These are phyloP conservation scores for Ambrosiella xylebori DNA, from an alignment of 2,329 filamentous ascomycete genomes.

Conservation along the genomic window DNA sequence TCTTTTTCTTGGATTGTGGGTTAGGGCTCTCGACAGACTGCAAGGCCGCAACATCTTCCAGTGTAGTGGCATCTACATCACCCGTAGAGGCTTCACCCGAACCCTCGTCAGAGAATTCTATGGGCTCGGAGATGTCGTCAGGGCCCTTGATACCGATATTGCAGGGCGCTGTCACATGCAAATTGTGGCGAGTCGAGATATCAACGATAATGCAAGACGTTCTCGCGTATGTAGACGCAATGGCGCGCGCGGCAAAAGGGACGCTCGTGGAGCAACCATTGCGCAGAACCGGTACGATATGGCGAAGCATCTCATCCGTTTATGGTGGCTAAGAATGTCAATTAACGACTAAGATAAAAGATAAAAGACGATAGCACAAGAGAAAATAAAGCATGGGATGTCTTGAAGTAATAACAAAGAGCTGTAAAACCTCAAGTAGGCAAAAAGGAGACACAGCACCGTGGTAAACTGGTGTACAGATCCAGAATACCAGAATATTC, in stretches of 20 bases:
- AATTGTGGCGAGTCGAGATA: background rate
- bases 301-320: conserved; percentile 10
- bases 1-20: background rate
- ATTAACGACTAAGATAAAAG: background rate
- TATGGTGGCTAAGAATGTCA: background rate
- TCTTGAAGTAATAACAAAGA: too few relatives aligned
- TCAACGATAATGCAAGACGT: background rate
- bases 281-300: conserved; percentile 12
- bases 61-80: too few relatives aligned
- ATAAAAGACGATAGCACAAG: background rate
- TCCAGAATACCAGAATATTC: too few relatives aligned
- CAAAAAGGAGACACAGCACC: too few relatives aligned
- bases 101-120: too few relatives aligned
- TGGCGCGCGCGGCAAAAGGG: background rate
- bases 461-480: too few relatives aligned
- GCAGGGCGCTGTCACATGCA: background rate
- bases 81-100: too few relatives aligned
- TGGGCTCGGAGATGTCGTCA: conserved; percentile 8
- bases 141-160: conserved; percentile 4
- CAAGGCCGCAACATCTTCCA: too few relatives aligned
- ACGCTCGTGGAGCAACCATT: background rate
- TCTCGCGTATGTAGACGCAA: background rate
- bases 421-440: too few relatives aligned
- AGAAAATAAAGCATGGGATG: too few relatives aligned
- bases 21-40: background rate